Conservation (phyloP, 192 early-diverging fungal species). For the Chytriomyces sp. region DNA sequence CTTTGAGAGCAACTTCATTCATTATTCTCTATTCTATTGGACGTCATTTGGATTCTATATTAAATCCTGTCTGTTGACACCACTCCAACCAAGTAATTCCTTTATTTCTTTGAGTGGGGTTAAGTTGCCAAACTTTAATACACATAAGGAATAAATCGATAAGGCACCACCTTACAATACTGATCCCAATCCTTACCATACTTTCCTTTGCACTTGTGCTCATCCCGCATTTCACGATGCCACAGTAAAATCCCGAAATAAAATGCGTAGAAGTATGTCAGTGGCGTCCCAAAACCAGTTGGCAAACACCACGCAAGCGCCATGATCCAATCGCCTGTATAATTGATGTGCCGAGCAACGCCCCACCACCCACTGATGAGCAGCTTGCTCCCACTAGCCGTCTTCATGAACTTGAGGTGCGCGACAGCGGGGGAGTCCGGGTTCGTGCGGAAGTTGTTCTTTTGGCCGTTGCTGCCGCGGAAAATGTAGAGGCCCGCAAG, state of each 20-base stretch:
- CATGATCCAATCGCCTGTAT: slow-evolving; percentile 93
- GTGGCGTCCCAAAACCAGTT: slow-evolving; percentile 72
- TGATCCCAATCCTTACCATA: slow-evolving; percentile 92
- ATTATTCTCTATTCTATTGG: no score
- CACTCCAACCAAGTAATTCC: no score
- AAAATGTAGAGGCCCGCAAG: slow-evolving; percentile 82
- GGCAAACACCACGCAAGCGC: slow-evolving; percentile 87
- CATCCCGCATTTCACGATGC: slow-evolving; percentile 88
- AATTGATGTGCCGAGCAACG: slow-evolving; percentile 90
- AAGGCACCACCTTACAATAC: slow-evolving; percentile 81
- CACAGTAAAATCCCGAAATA: slow-evolving; percentile 91
- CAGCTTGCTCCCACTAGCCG: slow-evolving; percentile 77
- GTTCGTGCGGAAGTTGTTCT: slow-evolving; percentile 81
- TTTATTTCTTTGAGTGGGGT: no score
- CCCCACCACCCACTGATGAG: slow-evolving; percentile 96
- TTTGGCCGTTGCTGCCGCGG: slow-evolving; percentile 85
- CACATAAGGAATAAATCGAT: slow-evolving; percentile 76
- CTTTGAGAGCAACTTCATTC: no score
- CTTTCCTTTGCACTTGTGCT: slow-evolving; percentile 86
- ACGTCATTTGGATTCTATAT: no score
- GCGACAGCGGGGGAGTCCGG: slow-evolving; percentile 41
- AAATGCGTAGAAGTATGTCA: slow-evolving; percentile 92
- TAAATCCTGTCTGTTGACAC: no score
- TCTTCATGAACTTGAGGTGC: slow-evolving; percentile 84
- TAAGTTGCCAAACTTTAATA: slow-evolving; percentile 30